Evolutionary conservation across 2,329 filamentous ascomycete genomes (phyloP).

Genomic region (Didymellaceae sp.): DNA sequence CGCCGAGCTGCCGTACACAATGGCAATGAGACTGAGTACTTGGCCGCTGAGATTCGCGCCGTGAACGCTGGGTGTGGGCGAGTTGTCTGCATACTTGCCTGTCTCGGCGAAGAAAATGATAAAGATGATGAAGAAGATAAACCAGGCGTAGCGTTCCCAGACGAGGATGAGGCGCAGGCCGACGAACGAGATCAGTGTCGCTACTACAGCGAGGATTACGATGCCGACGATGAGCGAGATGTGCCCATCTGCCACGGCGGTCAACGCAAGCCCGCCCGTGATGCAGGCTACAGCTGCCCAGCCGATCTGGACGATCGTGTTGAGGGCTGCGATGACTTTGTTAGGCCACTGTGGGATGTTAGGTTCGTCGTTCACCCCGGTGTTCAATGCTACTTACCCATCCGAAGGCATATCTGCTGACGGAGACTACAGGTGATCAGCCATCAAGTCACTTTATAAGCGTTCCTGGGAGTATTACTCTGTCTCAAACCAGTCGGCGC

Average conservation of each 20-base stretch:
- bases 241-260: slow-evolving; percentile 51
- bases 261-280: slow-evolving; percentile 51
- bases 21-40: slow-evolving; percentile 38
- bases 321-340: slow-evolving; percentile 56
- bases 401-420: slow-evolving; percentile 50
- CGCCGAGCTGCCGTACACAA: slow-evolving; percentile 48
- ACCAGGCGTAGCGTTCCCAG: slow-evolving; percentile 59
- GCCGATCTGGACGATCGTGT: slow-evolving; percentile 55
- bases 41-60: slow-evolving; percentile 45
- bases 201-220: slow-evolving; percentile 51
- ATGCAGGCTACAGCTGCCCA: slow-evolving; percentile 53
- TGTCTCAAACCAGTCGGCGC: slow-evolving; percentile 52
- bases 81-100: slow-evolving; percentile 52
- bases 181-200: slow-evolving; percentile 48
- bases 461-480: slow-evolving; percentile 38
- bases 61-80: slow-evolving; percentile 38
- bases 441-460: background rate
- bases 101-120: slow-evolving; percentile 57
- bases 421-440: slow-evolving; percentile 8
- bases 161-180: slow-evolving; percentile 54
- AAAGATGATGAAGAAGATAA: slow-evolving; percentile 56
- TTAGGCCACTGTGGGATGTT: no score
- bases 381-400: no score
- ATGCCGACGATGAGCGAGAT: slow-evolving; percentile 55
- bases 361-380: no score